A percentile compares a stretch with the other conserved stretches of the same genome.
phyloP scores from a whole-genome alignment of 257 asterid species.

The Nicotiana sylvestris region DNA sequence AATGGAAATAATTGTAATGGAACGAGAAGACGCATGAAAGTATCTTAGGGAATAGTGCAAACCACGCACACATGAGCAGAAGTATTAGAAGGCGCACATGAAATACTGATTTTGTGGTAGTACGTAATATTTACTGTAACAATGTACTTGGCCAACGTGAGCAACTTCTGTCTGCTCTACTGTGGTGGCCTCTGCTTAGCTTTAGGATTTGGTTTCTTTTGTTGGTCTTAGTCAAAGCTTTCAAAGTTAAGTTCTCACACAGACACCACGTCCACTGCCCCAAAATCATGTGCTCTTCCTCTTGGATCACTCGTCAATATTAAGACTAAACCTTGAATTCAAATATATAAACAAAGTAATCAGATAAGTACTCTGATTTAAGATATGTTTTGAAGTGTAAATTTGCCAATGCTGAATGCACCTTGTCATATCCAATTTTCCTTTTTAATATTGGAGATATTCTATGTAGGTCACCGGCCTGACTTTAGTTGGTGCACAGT shows the following conservation, averaged over 20 bases:
- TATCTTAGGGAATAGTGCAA: constrained; percentile 41
- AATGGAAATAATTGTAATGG: constrained; percentile 17
- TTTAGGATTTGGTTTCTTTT: constrained; percentile 49
- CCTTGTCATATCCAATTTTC: no score
- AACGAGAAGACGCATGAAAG: constrained; percentile 33
- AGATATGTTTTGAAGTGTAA: neutral
- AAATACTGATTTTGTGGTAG: neutral
- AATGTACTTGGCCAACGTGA: constrained; percentile 6
- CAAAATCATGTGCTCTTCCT: constrained; percentile 48
- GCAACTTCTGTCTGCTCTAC: neutral
- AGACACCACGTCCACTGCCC: neutral
- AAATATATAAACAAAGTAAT: neutral
- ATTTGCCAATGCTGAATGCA: no score
- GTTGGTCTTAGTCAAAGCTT: constrained; percentile 56
- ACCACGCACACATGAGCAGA: constrained; percentile 24
- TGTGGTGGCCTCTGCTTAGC: constrained; percentile 7
- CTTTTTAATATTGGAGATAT: no score
- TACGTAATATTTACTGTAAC: neutral
- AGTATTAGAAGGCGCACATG: constrained; percentile 4
- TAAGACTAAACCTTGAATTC: neutral
- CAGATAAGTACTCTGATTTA: neutral
- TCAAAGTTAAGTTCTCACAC: constrained; percentile 1
- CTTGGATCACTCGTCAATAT: constrained; percentile 57
- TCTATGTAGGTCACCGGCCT: no score
- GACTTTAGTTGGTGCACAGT: neutral